Evolutionary conservation across 2,329 filamentous ascomycete genomes (phyloP), one percentile per base, ranked within the genome.

Genomic region (Gnomoniopsis smithogilvyi): DNA sequence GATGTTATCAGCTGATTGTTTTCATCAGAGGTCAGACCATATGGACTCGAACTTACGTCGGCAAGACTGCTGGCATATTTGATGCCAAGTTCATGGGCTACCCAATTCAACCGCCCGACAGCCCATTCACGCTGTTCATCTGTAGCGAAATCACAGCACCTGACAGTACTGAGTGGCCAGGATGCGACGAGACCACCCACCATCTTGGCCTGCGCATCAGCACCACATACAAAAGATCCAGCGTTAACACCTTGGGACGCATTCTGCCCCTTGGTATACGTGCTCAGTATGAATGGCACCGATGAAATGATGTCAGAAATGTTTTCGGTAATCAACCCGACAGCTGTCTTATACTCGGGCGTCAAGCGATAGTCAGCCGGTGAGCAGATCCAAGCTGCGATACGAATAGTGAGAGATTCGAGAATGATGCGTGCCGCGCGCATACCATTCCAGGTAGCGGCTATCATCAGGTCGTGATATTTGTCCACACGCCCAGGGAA

Each of bases 351-450:
- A 63, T 86, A 87, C 67, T 87, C 82, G 14, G 82, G 78, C 3
- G 84, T 86, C 1, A 83, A 86, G 46, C 84, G 76, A 66, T 86
- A 87, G 68, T 88, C 84, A 6, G 83, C 77, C 0, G 85, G 84
- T 8, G 78, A 75, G 68, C 81, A 83, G 33, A 83, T 74, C 83
- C 84, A 87, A 1, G 85, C 84, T 4, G 80, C 78, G 64, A 83
- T 85, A 6, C 85, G 80, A 14, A 87, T 80, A 38, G 82, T 77
- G 10, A 84, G 70, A 15, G 81, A 80, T 6, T 79, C 77, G 22
- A 86, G 73, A 54, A 83, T 78, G 34, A 87, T 73, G 2, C 85
- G 76, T 6, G 79, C 76, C 17, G 80, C 76, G 15, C 84, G 75
- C 60, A 78, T 73, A 70, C 81, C 73, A 66, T 86, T 87, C 78